A percentile compares a stretch with the other conserved stretches of the same genome.
These are phyloP conservation scores for Penicillium samsonianum DNA, from an alignment of 495 filamentous ascomycete genomes.

Conservation along the genomic window DNA sequence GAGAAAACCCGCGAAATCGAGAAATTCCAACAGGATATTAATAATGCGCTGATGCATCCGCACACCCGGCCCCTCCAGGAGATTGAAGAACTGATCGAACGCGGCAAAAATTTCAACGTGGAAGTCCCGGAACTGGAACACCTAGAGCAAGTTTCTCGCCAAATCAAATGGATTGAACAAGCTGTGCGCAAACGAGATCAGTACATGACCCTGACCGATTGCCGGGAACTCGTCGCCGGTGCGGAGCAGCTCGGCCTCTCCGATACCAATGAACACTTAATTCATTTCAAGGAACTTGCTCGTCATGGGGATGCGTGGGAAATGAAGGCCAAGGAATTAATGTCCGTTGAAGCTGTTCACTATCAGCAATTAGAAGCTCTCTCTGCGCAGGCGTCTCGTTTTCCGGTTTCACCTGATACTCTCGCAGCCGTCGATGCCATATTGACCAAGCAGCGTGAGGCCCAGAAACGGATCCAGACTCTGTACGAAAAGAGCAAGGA, in stretches of 20 bases:
- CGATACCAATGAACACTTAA: slow-evolving; percentile 73
- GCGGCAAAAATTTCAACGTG: slow-evolving; percentile 86
- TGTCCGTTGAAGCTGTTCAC: slow-evolving; percentile 83
- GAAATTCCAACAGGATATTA: slow-evolving; percentile 80
- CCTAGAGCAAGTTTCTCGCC: slow-evolving; percentile 75
- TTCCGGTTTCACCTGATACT: slow-evolving; percentile 82
- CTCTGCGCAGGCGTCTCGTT: slow-evolving; percentile 68
- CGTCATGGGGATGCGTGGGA: slow-evolving; percentile 85
- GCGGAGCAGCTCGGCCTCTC: slow-evolving; percentile 75
- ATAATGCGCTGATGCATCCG: slow-evolving; percentile 63
- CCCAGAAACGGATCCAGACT: slow-evolving; percentile 79
- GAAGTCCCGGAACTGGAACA: slow-evolving; percentile 91
- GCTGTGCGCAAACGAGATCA: slow-evolving; percentile 63
- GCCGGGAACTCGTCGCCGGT: slow-evolving; percentile 72
- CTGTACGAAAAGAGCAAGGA: slow-evolving; percentile 77
- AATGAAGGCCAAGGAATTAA: slow-evolving; percentile 88
- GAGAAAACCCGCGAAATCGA: slow-evolving; percentile 87
- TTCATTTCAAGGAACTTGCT: slow-evolving; percentile 72
- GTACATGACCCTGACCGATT: slow-evolving; percentile 71
- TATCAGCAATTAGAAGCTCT: slow-evolving; percentile 94
- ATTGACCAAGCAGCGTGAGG: slow-evolving; percentile 93
- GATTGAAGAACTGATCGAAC: slow-evolving; percentile 87
- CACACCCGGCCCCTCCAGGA: slow-evolving; percentile 62
- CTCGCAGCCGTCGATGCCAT: slow-evolving; percentile 85
- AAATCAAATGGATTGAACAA: slow-evolving; percentile 86